phyloP scores from a whole-genome alignment of 2,329 filamentous ascomycete species.

The Phialophora tarda region DNA sequence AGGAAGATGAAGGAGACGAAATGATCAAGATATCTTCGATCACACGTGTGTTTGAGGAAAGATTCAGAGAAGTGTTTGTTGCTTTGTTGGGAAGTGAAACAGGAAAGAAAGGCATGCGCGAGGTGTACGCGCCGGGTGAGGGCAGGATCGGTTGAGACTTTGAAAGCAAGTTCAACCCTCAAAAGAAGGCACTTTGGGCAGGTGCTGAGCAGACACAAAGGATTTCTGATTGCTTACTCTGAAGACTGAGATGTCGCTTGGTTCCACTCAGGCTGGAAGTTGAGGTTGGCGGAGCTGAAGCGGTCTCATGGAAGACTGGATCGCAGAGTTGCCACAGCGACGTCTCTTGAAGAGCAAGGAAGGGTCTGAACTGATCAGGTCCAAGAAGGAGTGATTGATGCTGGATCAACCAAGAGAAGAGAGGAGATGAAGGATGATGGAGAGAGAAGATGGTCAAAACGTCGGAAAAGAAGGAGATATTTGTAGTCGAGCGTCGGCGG shows the following conservation, averaged over 20 bases:
- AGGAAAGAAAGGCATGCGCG: constrained; percentile 13
- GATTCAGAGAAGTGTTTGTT: constrained; percentile 7
- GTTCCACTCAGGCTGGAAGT: constrained; percentile 1
- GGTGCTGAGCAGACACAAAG: background rate
- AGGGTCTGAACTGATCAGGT: constrained; percentile 10
- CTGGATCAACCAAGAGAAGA: background rate
- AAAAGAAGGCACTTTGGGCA: background rate
- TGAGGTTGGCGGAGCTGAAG: background rate
- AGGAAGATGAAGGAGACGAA: background rate
- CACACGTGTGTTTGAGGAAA: background rate
- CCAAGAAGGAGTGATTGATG: background rate
- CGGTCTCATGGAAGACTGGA: background rate
- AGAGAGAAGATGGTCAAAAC: background rate
- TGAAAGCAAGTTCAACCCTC: background rate
- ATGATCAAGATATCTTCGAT: background rate
- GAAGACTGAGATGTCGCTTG: background rate
- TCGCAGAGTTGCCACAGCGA: background rate
- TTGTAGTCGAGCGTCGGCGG: constrained; percentile 3
- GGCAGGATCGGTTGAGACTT: background rate
- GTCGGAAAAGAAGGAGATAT: constrained; percentile 8
- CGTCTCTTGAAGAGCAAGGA: background rate
- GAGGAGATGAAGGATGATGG: constrained; percentile 1
- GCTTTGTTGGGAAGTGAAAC: constrained; percentile 16
- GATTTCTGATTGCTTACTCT: constrained; percentile 3
- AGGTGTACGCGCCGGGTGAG: background rate